Base-by-base conservation (phyloP, 495 filamentous ascomycete genomes). In the Pyronema omphalodes region DNA sequence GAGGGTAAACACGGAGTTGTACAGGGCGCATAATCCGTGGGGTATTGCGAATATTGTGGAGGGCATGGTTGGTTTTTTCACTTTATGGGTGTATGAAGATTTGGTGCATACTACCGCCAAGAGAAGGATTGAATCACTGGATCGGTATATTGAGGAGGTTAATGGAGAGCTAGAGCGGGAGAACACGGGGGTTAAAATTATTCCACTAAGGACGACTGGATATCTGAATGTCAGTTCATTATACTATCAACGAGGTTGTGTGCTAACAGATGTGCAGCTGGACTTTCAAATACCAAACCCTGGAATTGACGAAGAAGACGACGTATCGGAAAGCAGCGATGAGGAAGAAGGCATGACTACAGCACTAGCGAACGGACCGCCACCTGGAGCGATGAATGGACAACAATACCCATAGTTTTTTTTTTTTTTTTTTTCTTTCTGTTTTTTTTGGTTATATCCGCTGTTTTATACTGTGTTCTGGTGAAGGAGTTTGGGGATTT, bases 41-140 rank as follows among this genome's bases (percentile, higher is more conserved):
- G 73, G 70, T 43, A 57, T 70, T 44, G 71, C 82, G 44, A 89
- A 86, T 55, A 80, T 84, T 63, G 44, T 93, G 3, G 88, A 95
- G 63, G 77, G 76, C 3, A 65, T 84, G 6, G 54, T 93, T 57
- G 87, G 88, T 0, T 63, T 94, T 41, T 65, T 84, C 29, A 95
- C 91, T 3, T 79, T 86, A 14, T 99, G 87, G 87, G 52, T 95
- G 11, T 94, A 85, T 84, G 91, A 99, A 49, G 91, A 96, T 63
- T 44, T 91, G 19, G 86, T 87, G 1, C 71, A 81, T 1, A 80
- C 82, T 7, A 74, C 70, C 17, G 74, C 80, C 9, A 94, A 94
- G 67, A 66, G 71, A n/a, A 71, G 79, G 49, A 60, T 91, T 18
- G 70, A 69, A 37, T 70, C 68, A 2, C 70, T 93, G 14, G 89